phyloP scores from a whole-genome alignment of 495 filamentous ascomycete species.

The Xylaria palmicola region DNA sequence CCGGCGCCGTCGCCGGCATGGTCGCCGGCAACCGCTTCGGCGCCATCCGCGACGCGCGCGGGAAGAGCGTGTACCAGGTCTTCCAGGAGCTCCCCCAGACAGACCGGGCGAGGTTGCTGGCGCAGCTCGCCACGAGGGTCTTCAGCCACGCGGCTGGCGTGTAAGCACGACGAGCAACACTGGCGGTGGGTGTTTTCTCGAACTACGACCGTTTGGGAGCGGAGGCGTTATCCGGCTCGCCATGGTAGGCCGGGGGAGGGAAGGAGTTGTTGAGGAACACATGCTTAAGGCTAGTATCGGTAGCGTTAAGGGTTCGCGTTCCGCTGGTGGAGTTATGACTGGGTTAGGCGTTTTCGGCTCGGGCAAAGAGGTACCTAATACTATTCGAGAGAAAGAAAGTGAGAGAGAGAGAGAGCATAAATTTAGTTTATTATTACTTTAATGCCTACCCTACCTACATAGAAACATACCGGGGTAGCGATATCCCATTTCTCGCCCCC shows the following conservation, averaged over 20 bases:
- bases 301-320: background rate
- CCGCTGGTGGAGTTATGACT: background rate
- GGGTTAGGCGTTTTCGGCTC: background rate
- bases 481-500: no score
- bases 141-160: conserved; percentile 57
- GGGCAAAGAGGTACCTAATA: background rate
- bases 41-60: conserved; percentile 80
- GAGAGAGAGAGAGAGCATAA: no score
- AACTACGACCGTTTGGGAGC: no score
- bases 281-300: background rate
- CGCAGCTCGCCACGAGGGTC: conserved; percentile 70
- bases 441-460: no score
- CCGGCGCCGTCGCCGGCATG: conserved; percentile 83
- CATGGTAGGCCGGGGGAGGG: background rate
- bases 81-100: conserved; percentile 80
- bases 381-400: no score
- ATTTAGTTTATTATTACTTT: no score
- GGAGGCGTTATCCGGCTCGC: background rate
- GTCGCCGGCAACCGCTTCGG: conserved; percentile 91
- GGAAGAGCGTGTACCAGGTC: conserved; percentile 93
- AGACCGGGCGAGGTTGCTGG: conserved; percentile 75
- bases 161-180: no score
- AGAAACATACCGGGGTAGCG: no score
- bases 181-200: no score
- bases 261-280: background rate